Evolutionary conservation across 805 yeast species (phyloP).

Genomic region (Schizosaccharomyces japonicus): DNA sequence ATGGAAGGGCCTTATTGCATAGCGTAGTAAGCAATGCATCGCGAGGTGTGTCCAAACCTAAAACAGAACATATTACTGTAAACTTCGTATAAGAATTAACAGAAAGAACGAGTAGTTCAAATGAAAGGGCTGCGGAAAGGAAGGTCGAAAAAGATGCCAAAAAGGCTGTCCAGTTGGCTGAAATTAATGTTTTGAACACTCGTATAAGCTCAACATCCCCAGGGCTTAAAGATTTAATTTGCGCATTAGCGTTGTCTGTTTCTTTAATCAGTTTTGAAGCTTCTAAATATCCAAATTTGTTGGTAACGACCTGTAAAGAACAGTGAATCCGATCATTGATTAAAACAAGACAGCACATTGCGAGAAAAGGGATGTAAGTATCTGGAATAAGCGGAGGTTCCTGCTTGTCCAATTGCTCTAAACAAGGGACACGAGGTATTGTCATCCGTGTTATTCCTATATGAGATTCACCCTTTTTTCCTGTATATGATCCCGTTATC

Average conservation of each 20-base stretch:
- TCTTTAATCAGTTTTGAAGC: too few species aligned
- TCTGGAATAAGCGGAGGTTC: constrained; percentile 51
- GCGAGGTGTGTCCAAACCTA: constrained; percentile 32
- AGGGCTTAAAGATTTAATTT: too few species aligned
- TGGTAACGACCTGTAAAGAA: too few species aligned
- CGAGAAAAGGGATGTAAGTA: constrained; percentile 36
- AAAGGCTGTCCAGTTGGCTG: constrained; percentile 18
- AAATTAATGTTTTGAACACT: too few species aligned
- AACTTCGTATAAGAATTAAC: constrained; percentile 57
- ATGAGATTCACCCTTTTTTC: constrained; percentile 16
- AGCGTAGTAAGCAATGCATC: constrained; percentile 26
- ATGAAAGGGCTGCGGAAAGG: constrained; percentile 43
- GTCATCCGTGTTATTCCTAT: constrained; percentile 16
- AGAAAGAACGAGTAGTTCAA: constrained; percentile 39
- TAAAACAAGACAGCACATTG: constrained; percentile 13
- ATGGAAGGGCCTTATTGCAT: constrained; percentile 14
- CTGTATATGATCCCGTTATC: neutral
- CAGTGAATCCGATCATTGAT: too few species aligned
- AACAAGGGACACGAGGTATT: constrained; percentile 20
- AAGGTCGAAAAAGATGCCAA: constrained; percentile 26
- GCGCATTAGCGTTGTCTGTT: too few species aligned
- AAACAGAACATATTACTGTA: constrained; percentile 59
- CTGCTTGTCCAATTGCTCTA: constrained; percentile 58
- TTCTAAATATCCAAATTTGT: too few species aligned
- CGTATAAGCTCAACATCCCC: too few species aligned